A percentile compares a stretch with the other conserved stretches of the same genome.
Evolutionary conservation across 1,284 basidiomycete genomes (phyloP).

Genomic region (Filobasidium uniguttulatum): DNA sequence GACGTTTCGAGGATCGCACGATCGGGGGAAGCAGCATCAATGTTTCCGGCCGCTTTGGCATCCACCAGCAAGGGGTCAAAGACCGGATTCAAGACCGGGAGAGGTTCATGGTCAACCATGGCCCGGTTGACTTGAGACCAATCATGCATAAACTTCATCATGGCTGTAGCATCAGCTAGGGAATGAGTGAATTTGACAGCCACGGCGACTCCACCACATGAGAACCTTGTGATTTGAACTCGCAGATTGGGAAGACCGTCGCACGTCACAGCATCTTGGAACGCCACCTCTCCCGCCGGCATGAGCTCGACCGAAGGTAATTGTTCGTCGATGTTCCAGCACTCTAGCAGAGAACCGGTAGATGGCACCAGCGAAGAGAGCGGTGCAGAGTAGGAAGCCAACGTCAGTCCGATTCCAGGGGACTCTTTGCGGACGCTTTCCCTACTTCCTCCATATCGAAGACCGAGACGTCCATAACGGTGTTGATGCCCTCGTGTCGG

Average conservation of each 20-base stretch:
- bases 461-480: constrained; percentile 33
- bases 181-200: constrained; percentile 35
- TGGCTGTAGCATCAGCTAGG: constrained; percentile 37
- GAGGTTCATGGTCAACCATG: neutral
- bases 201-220: constrained; percentile 20
- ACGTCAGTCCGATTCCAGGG: constrained; percentile 37
- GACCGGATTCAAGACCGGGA: constrained; percentile 21
- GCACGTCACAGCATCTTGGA: constrained; percentile 6
- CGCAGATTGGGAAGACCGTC: constrained; percentile 22
- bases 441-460: constrained; percentile 27
- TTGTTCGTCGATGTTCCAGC: constrained; percentile 5
- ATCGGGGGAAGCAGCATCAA: constrained; percentile 26
- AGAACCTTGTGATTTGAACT: constrained; percentile 37
- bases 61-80: constrained; percentile 37
- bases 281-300: constrained; percentile 1
- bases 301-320: constrained; percentile 3
- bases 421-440: constrained; percentile 20
- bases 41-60: constrained; percentile 30
- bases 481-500: constrained; percentile 24
- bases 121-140: constrained; percentile 34
- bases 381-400: constrained; percentile 18
- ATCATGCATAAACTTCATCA: constrained; percentile 36
- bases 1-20: constrained; percentile 23
- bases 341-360: constrained; percentile 14
- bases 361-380: constrained; percentile 26